A percentile compares a stretch with the other conserved stretches of the same genome.
phyloP scores from a whole-genome alignment of 1,284 basidiomycete species.

The Ustilago bromivora region DNA sequence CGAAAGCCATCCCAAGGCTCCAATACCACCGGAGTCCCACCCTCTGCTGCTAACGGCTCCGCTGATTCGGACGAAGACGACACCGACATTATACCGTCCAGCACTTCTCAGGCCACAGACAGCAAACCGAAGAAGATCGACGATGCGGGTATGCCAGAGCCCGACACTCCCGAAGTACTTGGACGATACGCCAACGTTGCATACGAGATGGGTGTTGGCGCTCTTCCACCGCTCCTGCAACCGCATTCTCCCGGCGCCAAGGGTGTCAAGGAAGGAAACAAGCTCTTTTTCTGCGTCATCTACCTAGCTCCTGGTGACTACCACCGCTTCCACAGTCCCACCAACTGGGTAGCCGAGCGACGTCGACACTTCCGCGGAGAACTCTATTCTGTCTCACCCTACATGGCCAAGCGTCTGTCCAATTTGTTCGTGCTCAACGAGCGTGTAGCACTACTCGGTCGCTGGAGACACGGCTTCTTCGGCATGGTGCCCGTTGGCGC shows the following conservation, averaged over 20 bases:
- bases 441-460: slow-evolving; percentile 92
- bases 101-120: slow-evolving; percentile 68
- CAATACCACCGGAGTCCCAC: slow-evolving; percentile 29
- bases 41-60: background rate
- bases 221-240: slow-evolving; percentile 64
- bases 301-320: slow-evolving; percentile 99
- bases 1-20: slow-evolving; percentile 11
- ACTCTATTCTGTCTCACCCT: slow-evolving; percentile 95
- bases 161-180: slow-evolving; percentile 67
- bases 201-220: slow-evolving; percentile 65
- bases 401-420: slow-evolving; percentile 89
- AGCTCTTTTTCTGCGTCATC: slow-evolving; percentile 91
- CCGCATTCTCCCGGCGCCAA: slow-evolving; percentile 55
- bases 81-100: slow-evolving; percentile 44
- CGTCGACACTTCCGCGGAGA: slow-evolving; percentile 96
- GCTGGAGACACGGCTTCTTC: slow-evolving; percentile 96
- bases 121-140: slow-evolving; percentile 53
- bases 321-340: slow-evolving; percentile 95
- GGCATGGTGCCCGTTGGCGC: slow-evolving; percentile 97
- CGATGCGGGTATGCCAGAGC: slow-evolving; percentile 66
- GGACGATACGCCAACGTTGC: slow-evolving; percentile 67
- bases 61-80: slow-evolving; percentile 41
- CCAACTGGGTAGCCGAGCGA: slow-evolving; percentile 96
- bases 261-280: slow-evolving; percentile 74
- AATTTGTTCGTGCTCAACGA: slow-evolving; percentile 98